Percentiles rank a stretch among this genome's conserved stretches.
Evolutionary conservation across 2,329 filamentous ascomycete species (phyloP).

Genomic region (Cytospora piceae): DNA sequence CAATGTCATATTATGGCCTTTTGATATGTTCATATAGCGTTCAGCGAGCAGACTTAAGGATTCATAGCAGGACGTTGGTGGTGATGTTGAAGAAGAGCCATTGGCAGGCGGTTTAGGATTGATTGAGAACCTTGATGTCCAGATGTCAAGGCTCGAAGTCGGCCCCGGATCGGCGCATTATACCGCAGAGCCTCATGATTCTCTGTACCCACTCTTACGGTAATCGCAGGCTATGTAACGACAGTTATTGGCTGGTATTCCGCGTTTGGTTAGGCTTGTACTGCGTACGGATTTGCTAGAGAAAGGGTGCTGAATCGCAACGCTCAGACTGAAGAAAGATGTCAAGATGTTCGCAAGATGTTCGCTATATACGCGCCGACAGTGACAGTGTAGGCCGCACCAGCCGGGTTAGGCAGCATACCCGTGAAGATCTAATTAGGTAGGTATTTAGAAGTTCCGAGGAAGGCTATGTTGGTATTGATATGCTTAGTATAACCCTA

Average conservation of each 20-base stretch:
- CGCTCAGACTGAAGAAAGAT: too few species aligned
- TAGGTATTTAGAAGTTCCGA: background rate
- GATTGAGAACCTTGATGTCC: constrained; percentile 4
- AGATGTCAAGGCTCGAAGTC: background rate
- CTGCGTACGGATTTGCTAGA: too few species aligned
- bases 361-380: too few species aligned
- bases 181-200: constrained; percentile 1
- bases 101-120: background rate
- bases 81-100: background rate
- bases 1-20: background rate
- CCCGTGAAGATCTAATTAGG: too few species aligned
- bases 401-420: too few species aligned
- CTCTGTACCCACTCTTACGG: background rate
- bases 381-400: too few species aligned
- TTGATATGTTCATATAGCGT: background rate
- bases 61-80: background rate
- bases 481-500: background rate
- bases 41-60: background rate
- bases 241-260: background rate
- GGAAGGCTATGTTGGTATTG: background rate
- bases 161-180: constrained; percentile 4
- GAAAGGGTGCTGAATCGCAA: too few species aligned
- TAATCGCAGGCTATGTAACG: too few species aligned
- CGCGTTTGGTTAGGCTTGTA: background rate
- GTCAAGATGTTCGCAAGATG: too few species aligned